These are phyloP conservation scores for Pseudopithomyces maydicus DNA, from an alignment of 2,329 filamentous ascomycete genomes.

Conservation along the genomic window DNA sequence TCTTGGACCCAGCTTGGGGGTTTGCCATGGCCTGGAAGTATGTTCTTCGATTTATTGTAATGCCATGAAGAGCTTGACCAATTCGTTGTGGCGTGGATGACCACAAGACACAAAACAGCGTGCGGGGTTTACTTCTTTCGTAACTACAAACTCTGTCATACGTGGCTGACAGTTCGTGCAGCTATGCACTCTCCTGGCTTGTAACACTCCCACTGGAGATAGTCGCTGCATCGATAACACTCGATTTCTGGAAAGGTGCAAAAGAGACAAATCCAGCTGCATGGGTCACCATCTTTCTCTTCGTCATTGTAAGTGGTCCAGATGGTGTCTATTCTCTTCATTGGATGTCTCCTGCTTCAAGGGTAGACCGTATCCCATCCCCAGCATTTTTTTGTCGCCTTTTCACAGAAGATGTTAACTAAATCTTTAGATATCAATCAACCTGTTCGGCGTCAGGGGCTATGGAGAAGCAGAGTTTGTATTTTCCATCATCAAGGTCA, in stretches of 20 bases:
- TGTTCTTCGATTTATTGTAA: background rate
- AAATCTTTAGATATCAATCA: slow-evolving; percentile 59
- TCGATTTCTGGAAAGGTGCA: slow-evolving; percentile 73
- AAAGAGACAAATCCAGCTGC: slow-evolving; percentile 55
- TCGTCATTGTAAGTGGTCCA: slow-evolving; percentile 57
- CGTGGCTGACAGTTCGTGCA: slow-evolving; percentile 39
- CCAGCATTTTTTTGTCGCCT: too few relatives aligned
- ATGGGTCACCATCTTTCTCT: slow-evolving; percentile 80
- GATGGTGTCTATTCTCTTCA: too few relatives aligned
- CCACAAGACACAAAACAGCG: background rate
- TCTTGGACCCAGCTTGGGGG: slow-evolving; percentile 82
- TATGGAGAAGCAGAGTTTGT: slow-evolving; percentile 88
- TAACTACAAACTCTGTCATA: background rate
- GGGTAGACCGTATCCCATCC: too few relatives aligned
- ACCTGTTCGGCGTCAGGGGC: slow-evolving; percentile 82
- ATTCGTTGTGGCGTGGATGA: background rate
- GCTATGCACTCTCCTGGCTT: slow-evolving; percentile 84
- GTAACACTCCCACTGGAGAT: slow-evolving; percentile 80
- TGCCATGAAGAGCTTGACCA: background rate
- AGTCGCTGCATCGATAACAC: slow-evolving; percentile 81
- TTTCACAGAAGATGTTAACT: too few relatives aligned
- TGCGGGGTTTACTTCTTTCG: too few relatives aligned
- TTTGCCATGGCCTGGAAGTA: slow-evolving; percentile 16
- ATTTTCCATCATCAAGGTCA: slow-evolving; percentile 81
- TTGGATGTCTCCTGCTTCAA: too few relatives aligned